Evolutionary conservation across 1,284 basidiomycete genomes (phyloP).

Genomic region (Leucoagaricus sp.): DNA sequence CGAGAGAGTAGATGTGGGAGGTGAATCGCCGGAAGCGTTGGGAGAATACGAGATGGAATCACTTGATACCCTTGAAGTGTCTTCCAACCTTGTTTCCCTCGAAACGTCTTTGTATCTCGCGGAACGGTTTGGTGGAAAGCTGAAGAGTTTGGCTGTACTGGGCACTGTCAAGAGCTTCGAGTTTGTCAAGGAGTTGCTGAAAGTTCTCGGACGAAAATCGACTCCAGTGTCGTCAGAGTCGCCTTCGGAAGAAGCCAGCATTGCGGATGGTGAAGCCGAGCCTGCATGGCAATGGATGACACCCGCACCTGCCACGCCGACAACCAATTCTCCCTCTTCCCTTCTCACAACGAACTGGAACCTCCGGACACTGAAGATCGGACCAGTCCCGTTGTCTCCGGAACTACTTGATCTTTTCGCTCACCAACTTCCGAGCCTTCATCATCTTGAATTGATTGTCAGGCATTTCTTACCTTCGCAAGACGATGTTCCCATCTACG

Average conservation of each 20-base stretch:
- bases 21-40: neutral
- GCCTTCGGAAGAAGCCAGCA: too few species aligned
- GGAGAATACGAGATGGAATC: conserved; percentile 8
- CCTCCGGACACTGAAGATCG: conserved; percentile 34
- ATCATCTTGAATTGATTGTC: conserved; percentile 36
- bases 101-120: conserved; percentile 33
- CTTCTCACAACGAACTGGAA: conserved; percentile 14
- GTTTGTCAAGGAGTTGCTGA: conserved; percentile 32
- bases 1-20: neutral
- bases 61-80: conserved; percentile 34
- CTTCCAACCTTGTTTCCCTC: conserved; percentile 36
- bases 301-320: neutral
- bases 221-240: neutral
- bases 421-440: conserved; percentile 30
- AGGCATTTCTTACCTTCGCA: conserved; percentile 34
- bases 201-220: neutral
- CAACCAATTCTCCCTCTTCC: neutral
- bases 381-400: conserved; percentile 39
- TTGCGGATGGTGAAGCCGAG: neutral
- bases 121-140: conserved; percentile 28
- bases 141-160: conserved; percentile 35
- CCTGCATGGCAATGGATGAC: conserved; percentile 5
- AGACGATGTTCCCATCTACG: conserved; percentile 25
- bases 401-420: conserved; percentile 40
- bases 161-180: conserved; percentile 34